Evolutionary conservation across 345 rosid species (phyloP), one percentile per base, ranked within the genome.

Genomic region (Eucalyptus victrix): DNA sequence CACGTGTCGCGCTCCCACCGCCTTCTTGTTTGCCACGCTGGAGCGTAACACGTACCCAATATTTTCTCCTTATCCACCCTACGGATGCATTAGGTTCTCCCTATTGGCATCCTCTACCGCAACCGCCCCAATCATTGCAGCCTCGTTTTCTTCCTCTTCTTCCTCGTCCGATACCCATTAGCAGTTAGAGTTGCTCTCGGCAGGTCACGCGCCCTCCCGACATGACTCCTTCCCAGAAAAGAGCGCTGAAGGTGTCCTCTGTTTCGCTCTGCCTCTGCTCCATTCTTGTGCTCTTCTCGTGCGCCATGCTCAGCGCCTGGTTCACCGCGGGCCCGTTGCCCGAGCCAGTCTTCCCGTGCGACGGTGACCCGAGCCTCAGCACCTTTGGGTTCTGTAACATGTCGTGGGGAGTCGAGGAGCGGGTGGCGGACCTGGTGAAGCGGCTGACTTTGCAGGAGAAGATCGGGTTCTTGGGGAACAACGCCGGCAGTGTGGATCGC

Each of bases 371-470:
- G 2, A 87, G 94, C 17, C 67, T 97, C 49, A 92, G 90, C n/a
- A 89, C 92, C 18, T 91, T 93, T 10, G 96, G 93, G 14, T 98
- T 98, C 91, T 98, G 98, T 80, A 90, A 98, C 86, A n/a, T 56
- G 34, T 91, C 92, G 45, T 45, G 94, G 51, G 94, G 91, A 83
- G 50, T 92, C 26, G 91, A 89, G 11, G 91, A 89, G 44, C 90
- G 99, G 88, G 99, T 97, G n/a, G 90, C 87, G 13, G 99, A 98
- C 94, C 91, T 98, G 85, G 96, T 98, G 24, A 87, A 86, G 86
- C 95, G 97, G 89, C 94, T 98, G 32, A 94, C 97, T 28, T 92
- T 98, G 93, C 95, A 93, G 49, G 99, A 98, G 94, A 98, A 98
- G 89, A 92, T 98, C 1, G 67, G 90, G 10, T 95, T 94, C 91